A percentile compares a stretch with the other conserved stretches of the same genome.
These are phyloP conservation scores for Fusarium marasasianum DNA, from an alignment of 2,329 filamentous ascomycete genomes.

Conservation along the genomic window DNA sequence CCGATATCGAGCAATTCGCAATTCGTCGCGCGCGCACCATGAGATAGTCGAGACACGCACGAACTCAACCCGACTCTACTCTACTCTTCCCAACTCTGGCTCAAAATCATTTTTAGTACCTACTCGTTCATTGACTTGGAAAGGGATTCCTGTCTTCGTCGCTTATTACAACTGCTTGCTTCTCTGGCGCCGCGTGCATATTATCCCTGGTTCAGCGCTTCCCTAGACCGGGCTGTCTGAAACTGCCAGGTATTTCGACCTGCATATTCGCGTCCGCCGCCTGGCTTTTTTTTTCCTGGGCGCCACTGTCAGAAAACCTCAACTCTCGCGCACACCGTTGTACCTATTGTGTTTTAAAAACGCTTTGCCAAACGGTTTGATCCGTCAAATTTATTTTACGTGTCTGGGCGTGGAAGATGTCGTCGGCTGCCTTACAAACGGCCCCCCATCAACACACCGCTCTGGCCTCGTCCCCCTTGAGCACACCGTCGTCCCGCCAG, in stretches of 20 bases:
- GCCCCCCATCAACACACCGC: constrained; percentile 64
- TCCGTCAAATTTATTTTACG: constrained; percentile 27
- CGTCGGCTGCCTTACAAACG: constrained; percentile 70
- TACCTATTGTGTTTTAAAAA: constrained; percentile 7
- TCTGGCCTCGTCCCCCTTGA: constrained; percentile 59
- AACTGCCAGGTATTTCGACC: constrained; percentile 44
- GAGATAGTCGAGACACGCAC: constrained; percentile 51
- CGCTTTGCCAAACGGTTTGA: constrained; percentile 7
- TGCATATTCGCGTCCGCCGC: constrained; percentile 42
- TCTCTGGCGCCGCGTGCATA: constrained; percentile 34
- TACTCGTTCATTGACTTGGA: constrained; percentile 29
- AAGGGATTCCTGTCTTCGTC: constrained; percentile 28
- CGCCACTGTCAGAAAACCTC: constrained; percentile 28
- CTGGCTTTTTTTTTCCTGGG: constrained; percentile 33
- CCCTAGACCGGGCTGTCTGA: constrained; percentile 34
- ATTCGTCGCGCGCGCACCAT: constrained; percentile 52
- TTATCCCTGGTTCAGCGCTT: constrained; percentile 34
- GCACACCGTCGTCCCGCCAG: constrained; percentile 59
- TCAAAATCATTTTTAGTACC: constrained; percentile 43
- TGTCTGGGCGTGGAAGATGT: constrained; percentile 48
- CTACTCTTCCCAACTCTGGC: constrained; percentile 31
- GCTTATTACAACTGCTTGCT: constrained; percentile 26
- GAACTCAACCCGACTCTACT: constrained; percentile 41
- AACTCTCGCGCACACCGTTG: constrained; percentile 18
- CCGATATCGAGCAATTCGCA: constrained; percentile 49